Evolutionary conservation across 2,329 filamentous ascomycete species (phyloP), one percentile per base, ranked within the genome.

Genomic region (Bipolaris oryzae): DNA sequence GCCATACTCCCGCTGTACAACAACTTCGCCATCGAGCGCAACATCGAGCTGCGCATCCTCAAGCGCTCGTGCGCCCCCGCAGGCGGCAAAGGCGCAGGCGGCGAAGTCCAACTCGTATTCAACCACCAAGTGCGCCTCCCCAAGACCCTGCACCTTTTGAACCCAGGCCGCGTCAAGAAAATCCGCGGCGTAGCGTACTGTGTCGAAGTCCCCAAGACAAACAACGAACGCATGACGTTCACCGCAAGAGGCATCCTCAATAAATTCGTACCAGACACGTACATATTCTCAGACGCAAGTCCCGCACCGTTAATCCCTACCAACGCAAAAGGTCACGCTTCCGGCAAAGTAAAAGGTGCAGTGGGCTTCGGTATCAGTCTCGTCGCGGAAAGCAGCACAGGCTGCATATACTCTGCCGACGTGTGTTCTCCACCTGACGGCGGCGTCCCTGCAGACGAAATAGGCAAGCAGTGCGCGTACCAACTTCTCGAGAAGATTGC

Each of bases 181-280:
- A 90, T 99, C 64, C 85, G 94, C 54, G 95, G 95, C 57, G 95
- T 99, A 41, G 93, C 95, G 45, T 99, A 98, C 77, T 90, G 90
- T 53, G 92, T 91, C 0, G 95, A 96, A 44, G 93, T 98, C 0
- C 90, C 91, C 10, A 94, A 91, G 0, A 92, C 89, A 47, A 97
- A 97, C 76, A 99, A 98, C 74, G 91, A 89, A 60, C 85, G 95
- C 62, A 96, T 97, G 90, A 99, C 98, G 71, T 91, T 96, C 71
- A 86, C 89, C 2, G 92, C 93, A 10, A 84, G 94, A 66, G 92
- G 92, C 45, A 84, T 99, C 10, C 82, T 99, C 44, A 99, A 99
- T 74, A 72, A 73, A 38, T 84, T 99, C 54, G 89, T 91, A 3
- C 86, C 89, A 6, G 95, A 99, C 73, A 94, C 96, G 41, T 95